Conservation (phyloP, 306 rosid species). For the Dalbergia cochinchinensis region DNA sequence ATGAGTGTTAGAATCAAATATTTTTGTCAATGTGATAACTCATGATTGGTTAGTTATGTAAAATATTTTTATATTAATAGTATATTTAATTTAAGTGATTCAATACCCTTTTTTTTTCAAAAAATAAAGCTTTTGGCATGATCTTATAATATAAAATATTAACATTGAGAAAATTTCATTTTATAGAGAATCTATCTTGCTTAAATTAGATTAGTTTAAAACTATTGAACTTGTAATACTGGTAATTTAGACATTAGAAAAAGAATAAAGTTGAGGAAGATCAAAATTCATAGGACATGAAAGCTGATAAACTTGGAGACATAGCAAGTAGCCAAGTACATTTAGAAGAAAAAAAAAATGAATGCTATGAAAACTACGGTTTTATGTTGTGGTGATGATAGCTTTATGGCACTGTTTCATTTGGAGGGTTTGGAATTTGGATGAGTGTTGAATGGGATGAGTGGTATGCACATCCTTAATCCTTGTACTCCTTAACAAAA, state of each 20-base stretch:
- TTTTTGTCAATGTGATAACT: too few relatives aligned
- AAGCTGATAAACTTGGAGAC: constrained; percentile 32
- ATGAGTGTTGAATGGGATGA: not conserved
- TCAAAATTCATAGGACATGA: not conserved
- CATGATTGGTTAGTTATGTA: too few relatives aligned
- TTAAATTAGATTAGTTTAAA: too few relatives aligned
- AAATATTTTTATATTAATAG: too few relatives aligned
- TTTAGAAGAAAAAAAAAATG: not conserved
- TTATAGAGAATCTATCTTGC: too few relatives aligned
- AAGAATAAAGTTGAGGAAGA: not conserved
- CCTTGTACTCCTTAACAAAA: not conserved
- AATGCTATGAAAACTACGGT: not conserved
- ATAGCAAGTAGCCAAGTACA: not conserved
- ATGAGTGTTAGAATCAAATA: too few relatives aligned
- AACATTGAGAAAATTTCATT: too few relatives aligned
- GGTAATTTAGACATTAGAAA: not conserved
- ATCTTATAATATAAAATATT: too few relatives aligned
- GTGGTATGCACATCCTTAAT: not conserved
- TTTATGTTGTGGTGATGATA: not conserved
- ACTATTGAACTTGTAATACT: too few relatives aligned
- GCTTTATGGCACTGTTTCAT: not conserved
- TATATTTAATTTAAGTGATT: not conserved
- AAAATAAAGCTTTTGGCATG: too few relatives aligned
- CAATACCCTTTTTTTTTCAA: too few relatives aligned
- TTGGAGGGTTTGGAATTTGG: not conserved